Conservation (phyloP, 768 basidiomycete species). For the Atractiella rhizophila region DNA sequence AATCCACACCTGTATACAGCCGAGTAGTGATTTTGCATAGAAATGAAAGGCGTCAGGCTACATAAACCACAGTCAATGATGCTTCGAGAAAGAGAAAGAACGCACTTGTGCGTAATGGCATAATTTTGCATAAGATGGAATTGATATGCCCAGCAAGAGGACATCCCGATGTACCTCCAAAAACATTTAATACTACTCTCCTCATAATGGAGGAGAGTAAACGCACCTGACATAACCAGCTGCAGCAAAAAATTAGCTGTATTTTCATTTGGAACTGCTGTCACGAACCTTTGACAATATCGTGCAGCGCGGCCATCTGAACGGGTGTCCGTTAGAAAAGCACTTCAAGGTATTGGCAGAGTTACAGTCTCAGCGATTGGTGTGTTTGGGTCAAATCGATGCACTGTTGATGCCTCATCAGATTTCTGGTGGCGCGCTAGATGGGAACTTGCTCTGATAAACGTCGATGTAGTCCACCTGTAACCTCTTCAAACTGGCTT, state of each 20-base stretch:
- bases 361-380: slow-evolving; percentile 32
- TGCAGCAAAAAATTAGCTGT: too few species aligned
- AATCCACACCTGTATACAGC: too few species aligned
- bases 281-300: slow-evolving; percentile 24
- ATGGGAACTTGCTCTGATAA: slow-evolving; percentile 30
- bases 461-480: slow-evolving; percentile 55
- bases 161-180: slow-evolving; percentile 25
- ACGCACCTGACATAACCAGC: slow-evolving; percentile 21
- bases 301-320: slow-evolving; percentile 27
- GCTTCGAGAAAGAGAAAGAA: too few species aligned
- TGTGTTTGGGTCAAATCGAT: too few species aligned
- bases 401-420: slow-evolving; percentile 9
- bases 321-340: too few species aligned
- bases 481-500: slow-evolving; percentile 33
- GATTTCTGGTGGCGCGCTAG: slow-evolving; percentile 12
- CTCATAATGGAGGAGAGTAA: too few species aligned
- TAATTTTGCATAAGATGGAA: slow-evolving; percentile 12
- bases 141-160: slow-evolving; percentile 23
- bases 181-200: too few species aligned
- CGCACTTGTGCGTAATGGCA: slow-evolving; percentile 6
- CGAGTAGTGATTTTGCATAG: slow-evolving; percentile 15
- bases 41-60: slow-evolving; percentile 15
- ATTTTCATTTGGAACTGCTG: slow-evolving; percentile 25
- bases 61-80: too few species aligned
- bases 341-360: too few species aligned